These are phyloP conservation scores for Bremia lactucae DNA, from an alignment of 352 stramenopile genomes.

Conservation along the genomic window DNA sequence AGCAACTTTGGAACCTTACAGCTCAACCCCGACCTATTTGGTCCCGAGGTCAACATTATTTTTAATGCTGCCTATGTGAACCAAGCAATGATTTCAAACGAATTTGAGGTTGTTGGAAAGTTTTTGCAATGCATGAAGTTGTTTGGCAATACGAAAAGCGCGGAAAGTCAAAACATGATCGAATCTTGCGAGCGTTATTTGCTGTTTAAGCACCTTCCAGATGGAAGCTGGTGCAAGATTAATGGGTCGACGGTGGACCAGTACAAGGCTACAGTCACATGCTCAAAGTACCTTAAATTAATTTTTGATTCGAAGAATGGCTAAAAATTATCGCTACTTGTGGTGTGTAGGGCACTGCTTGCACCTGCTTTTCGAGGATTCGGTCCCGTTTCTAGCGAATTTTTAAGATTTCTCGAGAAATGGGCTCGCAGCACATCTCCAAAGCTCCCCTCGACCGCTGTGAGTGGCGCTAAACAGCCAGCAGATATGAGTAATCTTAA, in stretches of 20 bases:
- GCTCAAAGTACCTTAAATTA: constrained; percentile 49
- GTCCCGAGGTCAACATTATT: constrained; percentile 60
- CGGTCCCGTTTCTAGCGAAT: constrained; percentile 45
- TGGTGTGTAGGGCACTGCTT: constrained; percentile 36
- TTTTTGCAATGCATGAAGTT: constrained; percentile 74
- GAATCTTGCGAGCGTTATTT: constrained; percentile 52
- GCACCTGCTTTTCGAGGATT: constrained; percentile 42
- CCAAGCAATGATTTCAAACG: constrained; percentile 53
- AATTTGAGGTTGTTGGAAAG: constrained; percentile 65
- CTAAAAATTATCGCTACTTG: constrained; percentile 2
- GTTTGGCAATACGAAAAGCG: constrained; percentile 36
- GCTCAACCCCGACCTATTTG: constrained; percentile 56
- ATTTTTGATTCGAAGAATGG: not conserved
- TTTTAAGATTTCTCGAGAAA: constrained; percentile 55
- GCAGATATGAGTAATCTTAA: constrained; percentile 23
- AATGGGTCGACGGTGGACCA: constrained; percentile 45
- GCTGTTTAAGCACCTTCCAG: constrained; percentile 49
- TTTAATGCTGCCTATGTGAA: constrained; percentile 64
- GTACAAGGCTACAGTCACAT: constrained; percentile 75
- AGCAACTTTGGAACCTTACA: constrained; percentile 70
- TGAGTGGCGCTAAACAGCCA: constrained; percentile 4
- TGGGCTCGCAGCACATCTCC: constrained; percentile 34
- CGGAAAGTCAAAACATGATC: constrained; percentile 36
- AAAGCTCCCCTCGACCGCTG: constrained; percentile 16
- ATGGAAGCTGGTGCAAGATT: constrained; percentile 64